Evolutionary conservation across 106 monocot genomes (phyloP), one percentile per base, ranked within the genome.

Genomic region (Amphibolis antarctica): DNA sequence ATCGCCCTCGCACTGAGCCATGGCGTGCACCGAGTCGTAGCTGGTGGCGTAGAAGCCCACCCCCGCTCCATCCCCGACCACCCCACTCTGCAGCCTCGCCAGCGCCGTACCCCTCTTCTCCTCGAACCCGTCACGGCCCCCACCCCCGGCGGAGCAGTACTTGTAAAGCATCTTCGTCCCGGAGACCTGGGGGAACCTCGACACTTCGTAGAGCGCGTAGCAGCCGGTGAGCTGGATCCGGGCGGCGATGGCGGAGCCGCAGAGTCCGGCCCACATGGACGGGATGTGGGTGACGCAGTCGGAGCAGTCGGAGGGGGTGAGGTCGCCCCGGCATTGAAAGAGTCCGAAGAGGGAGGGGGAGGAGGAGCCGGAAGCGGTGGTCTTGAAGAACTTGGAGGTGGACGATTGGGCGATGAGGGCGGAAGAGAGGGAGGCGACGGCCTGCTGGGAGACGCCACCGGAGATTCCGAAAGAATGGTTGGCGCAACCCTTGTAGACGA

Each of bases 1-100:
- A 45, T 91, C 98, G 47, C 91, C 91, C 65, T 99, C 85, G 69
- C 98, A 99, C 70, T 99, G 98, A 13, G 91, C 91, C 91, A 99
- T 81, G 25, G 86, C 83, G 65, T 87, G 91, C 28, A 91, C 87
- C 18, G 69, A 62, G 42, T 68, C 75, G 68, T 81, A 99, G 60
- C 74, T 85, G 7, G 96, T 87, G 19, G 82, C 84, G 66, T 82
- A 86, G 76, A 90, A 99, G 36, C 87, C 82, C 21, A 53, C 76
- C 51, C 73, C 71, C 26, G 67, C 49, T 9, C 47, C 50, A 29
- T 59, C 42, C 27, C 22, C 31, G 3, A 60, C 65, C 20, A 86
- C 50, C 10, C 79, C 87, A 69, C 71, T 83, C 88, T 88, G 77
- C 44, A 99, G 76, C 45, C 66, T 76, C 0, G 98, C 76, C 59